Evolutionary conservation across 805 yeast species (phyloP).

Genomic region (Lipomyces sp.): DNA sequence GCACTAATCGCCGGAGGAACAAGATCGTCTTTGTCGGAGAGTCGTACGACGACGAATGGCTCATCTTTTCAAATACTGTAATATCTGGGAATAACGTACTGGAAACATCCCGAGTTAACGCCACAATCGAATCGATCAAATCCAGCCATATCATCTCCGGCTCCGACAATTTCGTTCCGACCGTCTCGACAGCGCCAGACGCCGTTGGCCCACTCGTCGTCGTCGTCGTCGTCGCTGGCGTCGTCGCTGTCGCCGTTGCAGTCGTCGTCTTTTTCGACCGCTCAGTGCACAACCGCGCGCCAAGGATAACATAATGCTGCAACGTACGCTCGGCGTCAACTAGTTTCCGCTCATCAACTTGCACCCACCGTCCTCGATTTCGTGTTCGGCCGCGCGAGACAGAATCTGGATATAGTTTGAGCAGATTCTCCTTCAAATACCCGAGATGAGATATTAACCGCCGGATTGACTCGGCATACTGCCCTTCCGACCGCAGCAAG

Average conservation of each 20-base stretch:
- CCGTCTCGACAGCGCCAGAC: neutral
- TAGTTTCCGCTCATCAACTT: slow-evolving; percentile 31
- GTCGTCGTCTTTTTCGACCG: slow-evolving; percentile 21
- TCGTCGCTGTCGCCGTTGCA: neutral
- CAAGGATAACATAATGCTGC: slow-evolving; percentile 35
- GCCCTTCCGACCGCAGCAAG: slow-evolving; percentile 35
- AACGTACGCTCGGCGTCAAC: slow-evolving; percentile 26
- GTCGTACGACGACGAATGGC: slow-evolving; percentile 33
- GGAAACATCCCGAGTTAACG: slow-evolving; percentile 34
- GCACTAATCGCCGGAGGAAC: slow-evolving; percentile 35
- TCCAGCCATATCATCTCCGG: slow-evolving; percentile 35
- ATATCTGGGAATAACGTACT: slow-evolving; percentile 33
- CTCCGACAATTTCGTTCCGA: slow-evolving; percentile 18
- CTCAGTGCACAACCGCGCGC: slow-evolving; percentile 35
- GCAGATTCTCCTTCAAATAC: slow-evolving; percentile 16
- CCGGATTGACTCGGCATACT: slow-evolving; percentile 33
- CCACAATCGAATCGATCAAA: slow-evolving; percentile 34
- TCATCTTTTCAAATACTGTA: slow-evolving; percentile 30
- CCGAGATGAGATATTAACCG: slow-evolving; percentile 28
- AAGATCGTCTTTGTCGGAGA: slow-evolving; percentile 35
- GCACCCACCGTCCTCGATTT: slow-evolving; percentile 31
- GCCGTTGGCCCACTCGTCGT: neutral
- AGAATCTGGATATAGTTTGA: slow-evolving; percentile 31
- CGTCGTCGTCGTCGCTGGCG: neutral
- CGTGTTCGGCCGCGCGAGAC: slow-evolving; percentile 27